Percentiles rank a stretch among this genome's conserved stretches.
Evolutionary conservation across 2,329 filamentous ascomycete genomes (phyloP).

Genomic region (Fusarium sp.): DNA sequence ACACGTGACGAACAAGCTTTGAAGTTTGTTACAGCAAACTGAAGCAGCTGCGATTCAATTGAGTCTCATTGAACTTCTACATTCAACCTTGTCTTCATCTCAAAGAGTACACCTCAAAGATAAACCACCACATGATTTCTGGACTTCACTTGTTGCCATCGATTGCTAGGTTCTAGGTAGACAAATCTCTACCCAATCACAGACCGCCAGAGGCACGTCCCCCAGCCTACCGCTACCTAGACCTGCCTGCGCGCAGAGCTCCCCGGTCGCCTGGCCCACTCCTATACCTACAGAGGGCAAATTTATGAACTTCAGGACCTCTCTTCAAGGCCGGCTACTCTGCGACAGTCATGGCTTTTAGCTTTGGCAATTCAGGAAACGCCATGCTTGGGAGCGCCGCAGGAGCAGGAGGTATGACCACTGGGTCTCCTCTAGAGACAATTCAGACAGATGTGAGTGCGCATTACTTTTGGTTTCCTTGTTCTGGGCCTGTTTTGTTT

Average conservation of each 20-base stretch:
- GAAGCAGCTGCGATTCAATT: slow-evolving; percentile 4
- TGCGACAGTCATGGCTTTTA: slow-evolving; percentile 70
- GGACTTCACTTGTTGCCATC: slow-evolving; percentile 1
- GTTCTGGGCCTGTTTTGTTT: slow-evolving; percentile 17
- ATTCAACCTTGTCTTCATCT: not conserved
- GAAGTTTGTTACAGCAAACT: slow-evolving; percentile 28
- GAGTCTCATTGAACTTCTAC: not conserved
- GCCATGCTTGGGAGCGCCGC: slow-evolving; percentile 55
- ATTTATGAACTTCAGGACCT: slow-evolving; percentile 46
- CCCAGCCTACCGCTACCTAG: slow-evolving; percentile 36
- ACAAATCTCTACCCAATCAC: slow-evolving; percentile 38
- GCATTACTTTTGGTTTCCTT: slow-evolving; percentile 7
- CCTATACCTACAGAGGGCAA: slow-evolving; percentile 40
- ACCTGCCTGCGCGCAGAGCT: slow-evolving; percentile 35
- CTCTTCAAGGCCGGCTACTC: slow-evolving; percentile 49
- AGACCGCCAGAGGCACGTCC: slow-evolving; percentile 34
- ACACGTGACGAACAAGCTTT: slow-evolving; percentile 44
- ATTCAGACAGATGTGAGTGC: slow-evolving; percentile 81
- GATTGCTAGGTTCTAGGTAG: slow-evolving; percentile 15
- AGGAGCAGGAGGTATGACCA: slow-evolving; percentile 51
- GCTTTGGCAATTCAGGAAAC: slow-evolving; percentile 63
- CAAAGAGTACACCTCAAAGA: not conserved
- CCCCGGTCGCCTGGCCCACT: slow-evolving; percentile 35
- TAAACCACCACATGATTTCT: slow-evolving; percentile 13
- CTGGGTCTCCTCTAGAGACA: slow-evolving; percentile 76